Evolutionary conservation across 2,329 filamentous ascomycete species (phyloP).

Genomic region (Aureobasidium sp.): DNA sequence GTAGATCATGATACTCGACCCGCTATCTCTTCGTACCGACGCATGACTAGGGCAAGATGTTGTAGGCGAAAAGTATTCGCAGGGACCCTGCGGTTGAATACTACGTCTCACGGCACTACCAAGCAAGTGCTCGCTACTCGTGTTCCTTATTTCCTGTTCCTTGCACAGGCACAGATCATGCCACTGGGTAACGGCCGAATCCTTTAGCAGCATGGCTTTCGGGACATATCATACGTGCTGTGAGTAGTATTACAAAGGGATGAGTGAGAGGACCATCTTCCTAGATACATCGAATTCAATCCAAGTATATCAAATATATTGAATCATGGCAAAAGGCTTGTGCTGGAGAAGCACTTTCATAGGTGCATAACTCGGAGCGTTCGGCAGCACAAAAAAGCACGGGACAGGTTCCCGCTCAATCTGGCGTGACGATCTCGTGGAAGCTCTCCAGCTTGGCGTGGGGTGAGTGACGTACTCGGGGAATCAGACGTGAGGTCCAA

Average conservation of each 20-base stretch:
- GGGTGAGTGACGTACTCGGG: background rate
- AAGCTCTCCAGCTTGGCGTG: background rate
- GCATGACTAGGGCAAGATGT: background rate
- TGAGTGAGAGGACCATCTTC: background rate
- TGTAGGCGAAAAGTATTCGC: background rate
- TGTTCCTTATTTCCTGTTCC: background rate
- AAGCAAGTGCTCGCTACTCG: background rate
- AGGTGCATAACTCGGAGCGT: background rate
- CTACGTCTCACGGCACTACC: background rate
- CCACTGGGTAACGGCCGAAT: background rate
- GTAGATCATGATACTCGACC: background rate
- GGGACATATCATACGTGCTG: background rate
- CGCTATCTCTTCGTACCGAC: background rate
- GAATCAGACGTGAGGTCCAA: background rate
- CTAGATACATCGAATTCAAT: background rate
- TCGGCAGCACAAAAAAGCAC: background rate
- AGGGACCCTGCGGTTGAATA: background rate
- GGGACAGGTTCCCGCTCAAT: background rate
- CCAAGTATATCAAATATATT: background rate
- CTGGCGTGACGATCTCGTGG: background rate
- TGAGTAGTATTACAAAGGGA: background rate
- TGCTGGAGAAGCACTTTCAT: background rate
- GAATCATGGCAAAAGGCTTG: background rate
- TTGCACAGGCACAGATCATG: background rate
- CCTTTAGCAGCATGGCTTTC: background rate